Evolutionary conservation across 768 basidiomycete genomes (phyloP), one percentile per base, ranked within the genome.

Genomic region (Pisolithus tinctorius): DNA sequence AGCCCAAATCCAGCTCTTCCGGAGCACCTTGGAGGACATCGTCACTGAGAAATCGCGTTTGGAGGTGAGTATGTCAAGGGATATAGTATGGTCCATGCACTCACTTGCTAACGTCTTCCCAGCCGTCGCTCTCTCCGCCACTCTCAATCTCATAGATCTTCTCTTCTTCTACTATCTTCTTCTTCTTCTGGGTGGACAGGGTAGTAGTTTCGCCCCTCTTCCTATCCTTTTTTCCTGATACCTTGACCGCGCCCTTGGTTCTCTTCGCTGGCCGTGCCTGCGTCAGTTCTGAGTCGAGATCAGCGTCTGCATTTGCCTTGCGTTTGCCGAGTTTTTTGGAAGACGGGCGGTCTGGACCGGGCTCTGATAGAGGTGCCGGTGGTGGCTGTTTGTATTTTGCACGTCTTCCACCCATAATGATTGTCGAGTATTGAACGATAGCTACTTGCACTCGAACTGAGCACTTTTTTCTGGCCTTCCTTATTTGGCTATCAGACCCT

Each of bases 331-430:
- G 71, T 54, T 78, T 82, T 69, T 82, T 84, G 2, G 73, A 64
- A 3, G 78, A 74, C 4, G 68, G 63, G 4, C 61, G 60, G 7
- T 63, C 61, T 6, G 59, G 55, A 16, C 71, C 71, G 0, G 61
- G 58, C 13, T 81, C 74, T 6, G 48, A 60, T 27, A 88, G 59
- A 29, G 88, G 77, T 51, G 73, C 74, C 0, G 90, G 90, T 10
- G 82, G 74, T 2, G 72, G 77, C 66, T 93, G 91, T 71, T 93
- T 93, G 70, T 86, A 83, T 68, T 87, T 90, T 58, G 88, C 79
- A 55, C 88, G 81, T 62, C 90, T 80, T 42, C 91, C 91, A 55
- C 91, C 91, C 91, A 93, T 93, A 46, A 43, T 59, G 53, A 36
- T 42, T 47, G 26, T 34, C 26, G 39, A 40, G 38, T 30, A 36